A percentile compares a stretch with the other conserved stretches of the same genome.
Conservation (phyloP, 352 stramenopile species). For the Globisporangium ultimum region DNA sequence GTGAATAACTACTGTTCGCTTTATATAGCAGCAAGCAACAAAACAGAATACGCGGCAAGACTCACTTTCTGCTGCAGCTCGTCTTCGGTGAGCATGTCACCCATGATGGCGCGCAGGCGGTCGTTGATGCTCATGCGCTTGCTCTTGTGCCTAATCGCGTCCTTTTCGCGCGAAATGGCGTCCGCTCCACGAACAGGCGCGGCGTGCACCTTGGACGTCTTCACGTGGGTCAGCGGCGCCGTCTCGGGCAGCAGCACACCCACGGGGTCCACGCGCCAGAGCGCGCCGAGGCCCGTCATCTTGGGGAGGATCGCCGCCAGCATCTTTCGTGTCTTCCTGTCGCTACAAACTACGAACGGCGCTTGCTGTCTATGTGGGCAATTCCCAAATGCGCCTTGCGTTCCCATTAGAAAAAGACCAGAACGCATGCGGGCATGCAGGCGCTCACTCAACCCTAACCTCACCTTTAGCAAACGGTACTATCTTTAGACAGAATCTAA, state of each 20-base stretch:
- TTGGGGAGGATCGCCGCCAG: conserved; percentile 13
- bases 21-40: not conserved
- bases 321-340: conserved; percentile 3
- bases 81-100: conserved; percentile 55
- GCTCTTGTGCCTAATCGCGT: conserved; percentile 1
- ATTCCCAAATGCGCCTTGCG: not conserved
- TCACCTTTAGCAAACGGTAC: too few species aligned
- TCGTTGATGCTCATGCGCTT: conserved; percentile 48
- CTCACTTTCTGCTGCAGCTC: conserved; percentile 47
- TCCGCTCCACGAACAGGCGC: conserved; percentile 4
- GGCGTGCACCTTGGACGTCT: conserved; percentile 23
- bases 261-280: conserved; percentile 46
- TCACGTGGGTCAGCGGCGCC: conserved; percentile 14
- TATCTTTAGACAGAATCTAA: not conserved
- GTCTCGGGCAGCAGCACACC: conserved; percentile 18
- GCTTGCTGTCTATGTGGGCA: not conserved
- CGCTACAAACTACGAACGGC: not conserved
- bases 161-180: conserved; percentile 3
- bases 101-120: conserved; percentile 55
- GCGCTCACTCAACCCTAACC: not conserved
- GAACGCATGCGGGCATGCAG: not conserved
- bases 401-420: conserved; percentile 9
- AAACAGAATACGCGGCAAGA: not conserved
- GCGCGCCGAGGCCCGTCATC: conserved; percentile 26
- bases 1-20: too few species aligned